Conservation (phyloP, 2,329 filamentous ascomycete species). For the Alternaria gansuensis region DNA sequence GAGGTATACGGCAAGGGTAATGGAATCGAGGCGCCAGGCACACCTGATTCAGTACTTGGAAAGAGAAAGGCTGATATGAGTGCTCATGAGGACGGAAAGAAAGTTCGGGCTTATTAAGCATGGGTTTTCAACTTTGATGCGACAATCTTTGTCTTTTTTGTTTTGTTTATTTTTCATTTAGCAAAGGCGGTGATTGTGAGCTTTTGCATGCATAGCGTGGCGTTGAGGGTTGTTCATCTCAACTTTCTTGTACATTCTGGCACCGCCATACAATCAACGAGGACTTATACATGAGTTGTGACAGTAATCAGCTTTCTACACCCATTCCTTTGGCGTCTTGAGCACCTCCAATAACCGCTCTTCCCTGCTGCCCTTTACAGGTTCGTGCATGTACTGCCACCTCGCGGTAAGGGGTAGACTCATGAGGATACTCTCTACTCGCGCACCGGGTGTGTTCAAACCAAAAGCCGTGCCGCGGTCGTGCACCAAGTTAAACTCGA, state of each 20-base stretch:
- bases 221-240: slow-evolving; percentile 11
- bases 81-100: slow-evolving; percentile 42
- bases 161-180: neutral
- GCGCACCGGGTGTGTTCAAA: slow-evolving; percentile 86
- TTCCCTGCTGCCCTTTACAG: slow-evolving; percentile 77
- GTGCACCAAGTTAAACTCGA: slow-evolving; percentile 98
- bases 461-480: slow-evolving; percentile 95
- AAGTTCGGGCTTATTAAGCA: slow-evolving; percentile 37
- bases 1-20: slow-evolving; percentile 61
- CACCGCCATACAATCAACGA: neutral
- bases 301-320: slow-evolving; percentile 25
- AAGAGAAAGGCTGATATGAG: slow-evolving; percentile 49
- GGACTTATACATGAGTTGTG: neutral
- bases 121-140: neutral
- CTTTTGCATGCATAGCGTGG: slow-evolving; percentile 29
- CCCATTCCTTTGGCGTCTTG: slow-evolving; percentile 70
- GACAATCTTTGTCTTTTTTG: neutral
- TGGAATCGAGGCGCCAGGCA: slow-evolving; percentile 45
- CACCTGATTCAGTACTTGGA: slow-evolving; percentile 50
- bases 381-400: slow-evolving; percentile 96
- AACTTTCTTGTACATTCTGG: neutral
- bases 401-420: slow-evolving; percentile 90
- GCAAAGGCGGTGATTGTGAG: neutral
- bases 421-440: slow-evolving; percentile 97
- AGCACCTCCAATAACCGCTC: slow-evolving; percentile 79